Evolutionary conservation across 805 yeast genomes (phyloP).

Genomic region (Starmerella floris): DNA sequence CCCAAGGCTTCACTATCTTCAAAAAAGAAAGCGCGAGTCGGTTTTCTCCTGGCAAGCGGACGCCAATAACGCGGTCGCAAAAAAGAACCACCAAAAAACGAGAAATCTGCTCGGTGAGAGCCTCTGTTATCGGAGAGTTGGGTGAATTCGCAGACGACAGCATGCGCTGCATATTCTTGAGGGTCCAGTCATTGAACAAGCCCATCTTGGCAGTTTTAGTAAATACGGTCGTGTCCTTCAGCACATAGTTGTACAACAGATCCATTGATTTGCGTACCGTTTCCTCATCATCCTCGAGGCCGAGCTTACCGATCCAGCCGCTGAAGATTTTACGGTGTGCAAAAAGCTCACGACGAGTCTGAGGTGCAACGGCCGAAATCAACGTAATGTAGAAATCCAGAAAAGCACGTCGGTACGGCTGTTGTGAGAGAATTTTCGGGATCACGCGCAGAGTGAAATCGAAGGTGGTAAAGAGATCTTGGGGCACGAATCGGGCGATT

Average conservation of each 20-base stretch:
- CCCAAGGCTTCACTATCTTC: slow-evolving; percentile 67
- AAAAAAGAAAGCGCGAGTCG: slow-evolving; percentile 51
- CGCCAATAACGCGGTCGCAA: slow-evolving; percentile 31
- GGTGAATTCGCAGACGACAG: slow-evolving; percentile 28
- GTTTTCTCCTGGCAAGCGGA: slow-evolving; percentile 37
- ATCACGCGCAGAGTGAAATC: slow-evolving; percentile 53
- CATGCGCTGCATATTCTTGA: slow-evolving; percentile 44
- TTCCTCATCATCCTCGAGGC: slow-evolving; percentile 38
- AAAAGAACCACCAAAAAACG: slow-evolving; percentile 38
- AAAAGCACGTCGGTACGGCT: slow-evolving; percentile 45
- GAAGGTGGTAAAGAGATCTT: slow-evolving; percentile 47
- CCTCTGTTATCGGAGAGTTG: slow-evolving; percentile 10
- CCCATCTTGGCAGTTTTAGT: slow-evolving; percentile 58
- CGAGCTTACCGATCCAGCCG: slow-evolving; percentile 52
- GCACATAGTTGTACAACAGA: slow-evolving; percentile 38
- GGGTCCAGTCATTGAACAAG: slow-evolving; percentile 63
- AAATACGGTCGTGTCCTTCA: slow-evolving; percentile 43
- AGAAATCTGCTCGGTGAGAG: slow-evolving; percentile 30
- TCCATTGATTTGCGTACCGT: slow-evolving; percentile 33
- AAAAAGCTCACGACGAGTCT: slow-evolving; percentile 53
- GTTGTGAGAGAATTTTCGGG: slow-evolving; percentile 47
- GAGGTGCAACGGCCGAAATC: slow-evolving; percentile 36
- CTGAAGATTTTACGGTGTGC: slow-evolving; percentile 42
- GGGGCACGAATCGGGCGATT: slow-evolving; percentile 35
- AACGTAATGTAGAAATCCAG: slow-evolving; percentile 49